Conservation (phyloP, 1,284 basidiomycete species). For the Sphaerobolus stellatus region DNA sequence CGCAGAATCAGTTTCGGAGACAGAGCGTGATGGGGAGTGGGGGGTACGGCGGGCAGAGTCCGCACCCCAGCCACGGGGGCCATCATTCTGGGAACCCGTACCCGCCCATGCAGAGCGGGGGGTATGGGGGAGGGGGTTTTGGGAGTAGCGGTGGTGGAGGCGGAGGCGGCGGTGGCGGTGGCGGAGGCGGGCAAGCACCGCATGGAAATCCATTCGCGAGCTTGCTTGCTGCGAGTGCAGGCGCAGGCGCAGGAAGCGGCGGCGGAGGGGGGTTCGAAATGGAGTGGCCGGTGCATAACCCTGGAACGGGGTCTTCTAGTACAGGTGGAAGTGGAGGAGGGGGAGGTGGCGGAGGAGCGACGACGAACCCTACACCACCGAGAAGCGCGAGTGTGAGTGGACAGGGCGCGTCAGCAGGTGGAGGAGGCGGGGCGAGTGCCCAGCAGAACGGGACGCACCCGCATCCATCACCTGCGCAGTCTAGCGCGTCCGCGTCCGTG, state of each 20-base stretch:
- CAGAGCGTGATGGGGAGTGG: background rate
- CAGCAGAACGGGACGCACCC: background rate
- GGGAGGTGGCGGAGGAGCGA: background rate
- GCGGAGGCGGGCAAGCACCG: background rate
- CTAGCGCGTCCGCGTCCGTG: no score
- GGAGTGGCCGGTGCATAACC: constrained; percentile 7
- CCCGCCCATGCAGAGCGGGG: background rate
- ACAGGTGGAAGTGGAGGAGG: background rate
- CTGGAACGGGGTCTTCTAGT: no score
- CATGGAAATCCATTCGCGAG: background rate
- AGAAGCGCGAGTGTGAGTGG: background rate
- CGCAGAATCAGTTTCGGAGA: background rate
- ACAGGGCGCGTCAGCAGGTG: background rate
- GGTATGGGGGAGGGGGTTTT: background rate
- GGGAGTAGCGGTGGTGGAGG: background rate
- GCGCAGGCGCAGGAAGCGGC: background rate
- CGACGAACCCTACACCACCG: background rate
- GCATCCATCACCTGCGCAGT: no score
- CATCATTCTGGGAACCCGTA: background rate
- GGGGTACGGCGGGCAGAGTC: background rate
- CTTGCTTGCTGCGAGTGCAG: background rate
- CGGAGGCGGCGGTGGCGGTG: background rate
- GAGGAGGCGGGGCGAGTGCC: background rate
- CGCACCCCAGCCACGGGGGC: background rate
- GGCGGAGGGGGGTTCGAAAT: background rate